These are phyloP conservation scores for Hypoxylon sp. DNA, from an alignment of 2,329 filamentous ascomycete genomes.

Conservation along the genomic window DNA sequence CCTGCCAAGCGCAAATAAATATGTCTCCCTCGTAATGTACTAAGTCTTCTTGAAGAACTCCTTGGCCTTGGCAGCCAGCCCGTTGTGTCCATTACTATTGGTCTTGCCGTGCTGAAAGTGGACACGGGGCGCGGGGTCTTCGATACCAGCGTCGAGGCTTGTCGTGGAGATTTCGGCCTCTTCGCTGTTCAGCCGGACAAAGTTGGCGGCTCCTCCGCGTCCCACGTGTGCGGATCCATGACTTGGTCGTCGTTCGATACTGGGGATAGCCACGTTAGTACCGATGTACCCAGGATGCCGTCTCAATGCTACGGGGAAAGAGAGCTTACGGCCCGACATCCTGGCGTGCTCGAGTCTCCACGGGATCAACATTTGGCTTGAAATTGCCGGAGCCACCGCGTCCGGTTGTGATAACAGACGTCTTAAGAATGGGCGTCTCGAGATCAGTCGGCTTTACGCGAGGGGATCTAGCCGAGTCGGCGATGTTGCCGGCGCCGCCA, in stretches of 20 bases:
- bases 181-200: slow-evolving; percentile 64
- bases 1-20: no score
- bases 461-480: slow-evolving; percentile 61
- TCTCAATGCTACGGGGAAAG: not conserved
- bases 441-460: slow-evolving; percentile 72
- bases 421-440: slow-evolving; percentile 85
- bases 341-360: slow-evolving; percentile 81
- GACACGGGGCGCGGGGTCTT: slow-evolving; percentile 18
- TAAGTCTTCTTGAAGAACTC: slow-evolving; percentile 63
- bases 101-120: slow-evolving; percentile 34
- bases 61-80: slow-evolving; percentile 59
- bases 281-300: not conserved
- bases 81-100: slow-evolving; percentile 40
- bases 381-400: slow-evolving; percentile 92
- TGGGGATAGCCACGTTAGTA: slow-evolving; percentile 45
- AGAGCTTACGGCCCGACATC: slow-evolving; percentile 78
- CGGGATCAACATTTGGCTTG: slow-evolving; percentile 76
- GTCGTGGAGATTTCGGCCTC: slow-evolving; percentile 69
- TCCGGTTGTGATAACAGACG: slow-evolving; percentile 86
- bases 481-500: slow-evolving; percentile 82
- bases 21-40: slow-evolving; percentile 31
- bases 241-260: slow-evolving; percentile 67
- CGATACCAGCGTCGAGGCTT: slow-evolving; percentile 54
- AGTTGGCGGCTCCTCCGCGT: slow-evolving; percentile 80
- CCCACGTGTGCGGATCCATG: slow-evolving; percentile 74